phyloP scores from a whole-genome alignment of 768 basidiomycete species.

The Suillus bovinus region DNA sequence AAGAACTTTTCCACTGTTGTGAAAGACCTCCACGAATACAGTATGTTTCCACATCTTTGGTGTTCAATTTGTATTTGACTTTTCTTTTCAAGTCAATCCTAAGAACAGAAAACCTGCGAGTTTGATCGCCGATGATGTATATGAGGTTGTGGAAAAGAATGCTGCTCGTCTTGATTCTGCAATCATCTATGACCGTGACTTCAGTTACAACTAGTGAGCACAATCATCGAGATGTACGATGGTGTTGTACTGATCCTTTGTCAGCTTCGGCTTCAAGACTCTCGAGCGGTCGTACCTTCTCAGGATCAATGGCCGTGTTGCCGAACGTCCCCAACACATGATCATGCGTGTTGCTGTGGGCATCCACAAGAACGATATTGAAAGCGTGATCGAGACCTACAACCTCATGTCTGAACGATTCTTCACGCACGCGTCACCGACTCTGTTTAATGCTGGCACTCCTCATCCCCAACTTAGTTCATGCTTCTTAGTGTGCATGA shows the following conservation, averaged over 20 bases:
- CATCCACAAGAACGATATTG: conserved; percentile 89
- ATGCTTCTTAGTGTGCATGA: conserved; percentile 98
- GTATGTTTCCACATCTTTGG: conserved; percentile 43
- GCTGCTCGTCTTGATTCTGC: conserved; percentile 86
- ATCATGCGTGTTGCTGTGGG: conserved; percentile 99
- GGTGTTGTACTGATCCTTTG: conserved; percentile 5
- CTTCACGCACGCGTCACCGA: conserved; percentile 98
- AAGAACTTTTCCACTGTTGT: conserved; percentile 94
- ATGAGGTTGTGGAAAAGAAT: conserved; percentile 78
- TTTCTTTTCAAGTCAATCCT: conserved; percentile 69
- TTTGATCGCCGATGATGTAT: conserved; percentile 90
- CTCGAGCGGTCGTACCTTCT: conserved; percentile 97
- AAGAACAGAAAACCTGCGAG: conserved; percentile 86
- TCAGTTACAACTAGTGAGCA: conserved; percentile 91
- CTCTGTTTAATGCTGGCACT: conserved; percentile 97
- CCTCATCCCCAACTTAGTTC: conserved; percentile 94
- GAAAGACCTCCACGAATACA: conserved; percentile 85
- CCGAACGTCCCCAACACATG: conserved; percentile 98
- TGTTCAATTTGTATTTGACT: neutral
- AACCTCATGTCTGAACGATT: conserved; percentile 97
- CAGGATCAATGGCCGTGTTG: conserved; percentile 90
- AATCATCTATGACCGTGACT: conserved; percentile 98
- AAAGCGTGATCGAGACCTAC: conserved; percentile 88
- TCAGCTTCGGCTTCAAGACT: conserved; percentile 98
- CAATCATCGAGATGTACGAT: neutral